Percentiles rank a stretch among this genome's conserved stretches.
phyloP scores from a whole-genome alignment of 257 asterid genomes.

The Ballota nigra region DNA sequence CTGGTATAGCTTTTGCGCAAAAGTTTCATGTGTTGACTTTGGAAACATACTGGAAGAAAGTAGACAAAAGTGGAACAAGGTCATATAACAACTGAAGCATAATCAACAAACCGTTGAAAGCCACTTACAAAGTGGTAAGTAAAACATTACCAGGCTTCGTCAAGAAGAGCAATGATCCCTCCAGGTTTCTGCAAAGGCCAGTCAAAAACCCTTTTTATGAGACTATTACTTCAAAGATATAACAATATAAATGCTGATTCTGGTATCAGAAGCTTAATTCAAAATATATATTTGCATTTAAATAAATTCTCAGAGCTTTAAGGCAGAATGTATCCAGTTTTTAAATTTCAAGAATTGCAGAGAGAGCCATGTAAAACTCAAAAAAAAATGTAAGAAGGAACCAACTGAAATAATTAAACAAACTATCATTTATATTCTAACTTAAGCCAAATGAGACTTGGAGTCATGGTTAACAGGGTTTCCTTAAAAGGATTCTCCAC shows the following conservation, averaged over 20 bases:
- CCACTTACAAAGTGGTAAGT: background rate
- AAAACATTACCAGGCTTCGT: conserved; percentile 84
- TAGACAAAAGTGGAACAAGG: conserved; percentile 15
- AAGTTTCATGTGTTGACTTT: conserved; percentile 95
- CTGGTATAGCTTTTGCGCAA: conserved; percentile 93
- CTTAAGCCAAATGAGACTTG: background rate
- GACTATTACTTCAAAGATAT: conserved; percentile 25
- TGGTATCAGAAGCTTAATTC: conserved; percentile 9
- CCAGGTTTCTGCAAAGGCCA: conserved; percentile 87
- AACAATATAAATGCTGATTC: background rate
- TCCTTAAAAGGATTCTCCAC: background rate
- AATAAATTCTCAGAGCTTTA: conserved; percentile 5
- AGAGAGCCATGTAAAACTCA: background rate
- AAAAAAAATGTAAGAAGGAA: background rate
- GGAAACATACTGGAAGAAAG: conserved; percentile 90
- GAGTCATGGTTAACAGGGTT: conserved; percentile 1
- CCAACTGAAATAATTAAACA: background rate
- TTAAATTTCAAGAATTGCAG: background rate
- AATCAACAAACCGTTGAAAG: conserved; percentile 16
- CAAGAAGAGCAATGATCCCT: conserved; percentile 95
- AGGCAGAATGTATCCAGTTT: conserved; percentile 12
- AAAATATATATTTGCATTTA: background rate
- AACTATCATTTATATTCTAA: conserved; percentile 1
- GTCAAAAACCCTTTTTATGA: conserved; percentile 10
- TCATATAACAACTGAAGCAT: conserved; percentile 4